These are phyloP conservation scores for Gyrodon lividus DNA, from an alignment of 768 basidiomycete species.

Conservation along the genomic window DNA sequence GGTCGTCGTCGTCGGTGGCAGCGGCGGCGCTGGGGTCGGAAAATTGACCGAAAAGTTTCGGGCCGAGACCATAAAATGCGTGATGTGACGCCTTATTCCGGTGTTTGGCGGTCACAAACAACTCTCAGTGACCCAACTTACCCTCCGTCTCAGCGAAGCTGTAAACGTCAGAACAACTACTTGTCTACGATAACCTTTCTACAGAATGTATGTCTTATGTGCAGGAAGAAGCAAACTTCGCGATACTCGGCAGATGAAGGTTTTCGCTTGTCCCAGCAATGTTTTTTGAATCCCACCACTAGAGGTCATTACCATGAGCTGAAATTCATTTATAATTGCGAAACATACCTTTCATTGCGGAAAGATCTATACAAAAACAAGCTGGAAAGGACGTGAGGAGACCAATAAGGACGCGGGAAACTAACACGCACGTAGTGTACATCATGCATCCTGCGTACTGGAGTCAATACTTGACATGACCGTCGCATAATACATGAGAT, in stretches of 20 bases:
- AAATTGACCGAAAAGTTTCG: constrained; percentile 67
- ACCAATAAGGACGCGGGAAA: neutral
- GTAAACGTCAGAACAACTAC: constrained; percentile 2
- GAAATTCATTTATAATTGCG: neutral
- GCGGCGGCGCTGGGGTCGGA: constrained; percentile 58
- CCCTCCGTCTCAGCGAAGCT: constrained; percentile 7
- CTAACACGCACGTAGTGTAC: neutral
- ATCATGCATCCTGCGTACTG: neutral
- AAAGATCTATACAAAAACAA: neutral
- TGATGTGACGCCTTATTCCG: constrained; percentile 33
- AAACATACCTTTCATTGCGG: neutral
- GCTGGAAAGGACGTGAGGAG: neutral
- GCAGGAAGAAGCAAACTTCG: neutral
- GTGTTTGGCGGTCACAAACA: constrained; percentile 31
- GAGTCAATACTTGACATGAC: neutral
- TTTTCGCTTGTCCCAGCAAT: neutral
- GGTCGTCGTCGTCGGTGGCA: constrained; percentile 48
- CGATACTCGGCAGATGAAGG: neutral
- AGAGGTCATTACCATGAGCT: neutral
- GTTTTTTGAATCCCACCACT: neutral
- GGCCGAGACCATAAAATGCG: constrained; percentile 44
- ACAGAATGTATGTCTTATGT: neutral
- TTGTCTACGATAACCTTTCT: constrained; percentile 1
- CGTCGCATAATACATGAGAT: neutral
- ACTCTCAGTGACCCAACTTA: constrained; percentile 24